These are phyloP conservation scores for Starmerella scarabaei DNA, from an alignment of 805 yeast genomes.

Conservation along the genomic window DNA sequence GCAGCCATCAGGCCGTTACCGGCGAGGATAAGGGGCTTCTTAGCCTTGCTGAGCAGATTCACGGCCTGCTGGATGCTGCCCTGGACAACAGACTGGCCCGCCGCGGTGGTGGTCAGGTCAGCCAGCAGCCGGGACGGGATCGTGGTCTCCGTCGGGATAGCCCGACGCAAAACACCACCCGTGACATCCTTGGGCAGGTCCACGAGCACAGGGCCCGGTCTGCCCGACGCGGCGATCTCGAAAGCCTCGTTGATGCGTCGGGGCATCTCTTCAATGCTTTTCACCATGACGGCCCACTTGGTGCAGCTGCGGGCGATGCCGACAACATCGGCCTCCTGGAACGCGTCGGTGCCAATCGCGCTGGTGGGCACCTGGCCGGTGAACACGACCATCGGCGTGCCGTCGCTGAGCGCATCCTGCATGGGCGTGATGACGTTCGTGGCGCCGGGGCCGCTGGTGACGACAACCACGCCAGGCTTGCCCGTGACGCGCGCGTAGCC, in stretches of 20 bases:
- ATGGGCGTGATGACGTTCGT: conserved; percentile 96
- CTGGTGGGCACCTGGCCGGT: conserved; percentile 94
- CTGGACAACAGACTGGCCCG: conserved; percentile 54
- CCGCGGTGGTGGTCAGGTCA: conserved; percentile 54
- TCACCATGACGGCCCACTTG: conserved; percentile 99
- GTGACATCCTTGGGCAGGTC: conserved; percentile 98
- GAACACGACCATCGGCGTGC: conserved; percentile 92
- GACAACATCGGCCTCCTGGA: conserved; percentile 97
- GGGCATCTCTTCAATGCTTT: conserved; percentile 85
- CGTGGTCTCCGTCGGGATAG: conserved; percentile 83
- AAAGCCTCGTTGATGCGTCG: conserved; percentile 94
- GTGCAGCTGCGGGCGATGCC: conserved; percentile 97
- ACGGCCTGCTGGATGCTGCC: conserved; percentile 70
- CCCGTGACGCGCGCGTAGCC: conserved; percentile 95
- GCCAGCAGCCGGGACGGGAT: conserved; percentile 45
- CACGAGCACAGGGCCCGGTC: conserved; percentile 97
- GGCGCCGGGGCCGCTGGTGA: conserved; percentile 99
- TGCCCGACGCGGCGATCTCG: conserved; percentile 87
- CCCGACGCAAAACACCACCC: conserved; percentile 71
- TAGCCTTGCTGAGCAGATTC: conserved; percentile 61
- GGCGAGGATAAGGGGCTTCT: conserved; percentile 77
- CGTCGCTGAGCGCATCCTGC: conserved; percentile 96
- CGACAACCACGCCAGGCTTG: conserved; percentile 93
- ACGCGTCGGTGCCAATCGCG: conserved; percentile 95
- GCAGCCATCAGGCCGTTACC: conserved; percentile 80